phyloP scores from a whole-genome alignment of 495 filamentous ascomycete species.

The Aspergillus steynii region DNA sequence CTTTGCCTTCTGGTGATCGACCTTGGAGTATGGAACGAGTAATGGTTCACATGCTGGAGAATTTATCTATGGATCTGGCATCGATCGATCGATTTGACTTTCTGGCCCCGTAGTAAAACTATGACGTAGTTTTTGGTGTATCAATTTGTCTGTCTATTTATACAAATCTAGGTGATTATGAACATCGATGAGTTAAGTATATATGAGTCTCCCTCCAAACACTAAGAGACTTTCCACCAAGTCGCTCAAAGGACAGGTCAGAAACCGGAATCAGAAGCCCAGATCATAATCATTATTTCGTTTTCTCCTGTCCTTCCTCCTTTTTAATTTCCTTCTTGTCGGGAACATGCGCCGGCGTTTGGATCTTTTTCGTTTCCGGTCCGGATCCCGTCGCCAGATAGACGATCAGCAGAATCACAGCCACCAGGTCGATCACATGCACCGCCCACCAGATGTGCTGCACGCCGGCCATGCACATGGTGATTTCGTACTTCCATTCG shows the following conservation, averaged over 20 bases:
- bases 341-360: not conserved
- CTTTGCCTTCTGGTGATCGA: too few relatives aligned
- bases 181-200: not conserved
- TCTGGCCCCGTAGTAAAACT: not conserved
- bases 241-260: too few relatives aligned
- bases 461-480: constrained; percentile 71
- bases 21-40: too few relatives aligned
- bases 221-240: too few relatives aligned
- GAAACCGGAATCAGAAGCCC: too few relatives aligned
- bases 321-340: constrained; percentile 2
- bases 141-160: not conserved
- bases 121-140: constrained; percentile 1
- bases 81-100: too few relatives aligned
- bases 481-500: constrained; percentile 82
- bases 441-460: constrained; percentile 96
- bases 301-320: constrained; percentile 1
- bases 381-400: constrained; percentile 13
- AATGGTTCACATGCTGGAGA: too few relatives aligned
- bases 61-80: too few relatives aligned
- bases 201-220: not conserved
- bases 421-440: constrained; percentile 68
- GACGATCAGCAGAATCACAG: constrained; percentile 27
- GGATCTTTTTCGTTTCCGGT: not conserved
- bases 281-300: not conserved
- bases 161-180: not conserved